Percentiles rank a stretch among this genome's conserved stretches.
Evolutionary conservation across 2,329 filamentous ascomycete genomes (phyloP).

Genomic region (Pleoardoris graminearum): DNA sequence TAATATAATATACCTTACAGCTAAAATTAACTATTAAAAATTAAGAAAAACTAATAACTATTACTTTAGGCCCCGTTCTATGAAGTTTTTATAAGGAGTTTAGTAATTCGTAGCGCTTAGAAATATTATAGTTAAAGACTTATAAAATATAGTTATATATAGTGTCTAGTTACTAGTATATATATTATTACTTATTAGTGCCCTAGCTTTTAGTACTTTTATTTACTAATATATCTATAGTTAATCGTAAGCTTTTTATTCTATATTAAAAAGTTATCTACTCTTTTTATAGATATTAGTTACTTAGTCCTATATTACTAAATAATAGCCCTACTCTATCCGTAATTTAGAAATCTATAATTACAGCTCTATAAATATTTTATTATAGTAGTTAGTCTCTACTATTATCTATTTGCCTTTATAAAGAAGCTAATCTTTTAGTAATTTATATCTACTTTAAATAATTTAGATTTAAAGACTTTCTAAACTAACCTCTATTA

Average conservation of each 20-base stretch:
- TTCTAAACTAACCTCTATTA: constrained; percentile 41
- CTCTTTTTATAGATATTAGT: constrained; percentile 48
- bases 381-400: constrained; percentile 47
- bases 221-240: constrained; percentile 26
- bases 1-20: constrained; percentile 49
- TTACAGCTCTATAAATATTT: constrained; percentile 49
- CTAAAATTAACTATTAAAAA: constrained; percentile 40
- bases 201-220: constrained; percentile 37
- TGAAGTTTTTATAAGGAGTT: constrained; percentile 45
- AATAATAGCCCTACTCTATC: constrained; percentile 46
- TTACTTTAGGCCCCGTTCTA: constrained; percentile 48
- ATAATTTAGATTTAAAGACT: constrained; percentile 37
- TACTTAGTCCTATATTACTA: constrained; percentile 48
- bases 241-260: constrained; percentile 35
- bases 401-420: constrained; percentile 41
- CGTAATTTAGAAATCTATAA: constrained; percentile 44
- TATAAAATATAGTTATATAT: constrained; percentile 50
- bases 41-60: constrained; percentile 20
- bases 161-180: constrained; percentile 51
- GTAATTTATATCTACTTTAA: constrained; percentile 37
- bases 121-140: constrained; percentile 46
- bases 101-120: constrained; percentile 50
- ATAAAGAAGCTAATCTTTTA: constrained; percentile 39
- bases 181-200: constrained; percentile 45
- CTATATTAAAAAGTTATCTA: constrained; percentile 48